Base-by-base conservation (phyloP, 805 yeast genomes). In the Yarrowia alimentaria region DNA sequence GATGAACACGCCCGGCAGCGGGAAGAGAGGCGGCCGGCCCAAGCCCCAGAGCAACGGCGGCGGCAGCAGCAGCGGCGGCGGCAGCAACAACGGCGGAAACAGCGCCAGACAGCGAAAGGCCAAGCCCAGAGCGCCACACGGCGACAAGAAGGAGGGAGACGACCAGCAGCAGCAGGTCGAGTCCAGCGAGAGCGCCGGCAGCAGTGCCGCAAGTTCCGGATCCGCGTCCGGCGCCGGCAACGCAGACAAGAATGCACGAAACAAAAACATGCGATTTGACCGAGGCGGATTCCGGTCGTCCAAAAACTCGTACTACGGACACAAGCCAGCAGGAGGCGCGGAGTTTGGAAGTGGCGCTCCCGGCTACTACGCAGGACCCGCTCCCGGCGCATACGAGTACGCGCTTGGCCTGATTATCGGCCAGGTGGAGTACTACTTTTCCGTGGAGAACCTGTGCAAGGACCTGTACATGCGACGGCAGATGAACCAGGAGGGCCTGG, bases 361-460 rank as follows among this genome's bases (percentile, higher is more conserved):
- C 17, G n/a, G 12, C 10, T 21, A 49, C 13, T n/a, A 17, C 7
- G 48, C 51, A 19, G 35, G n/a, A n/a, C n/a, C n/a, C n/a, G n/a
- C 56, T 17, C 53, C 61, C 17, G 49, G 51, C n/a, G 56, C 55
- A 29, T 57, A 51, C 45, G 60, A 55, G 28, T 56, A 56, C 25
- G 48, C 58, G 25, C 30, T 66, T 45, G 54, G 57, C 26, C 45
- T 62, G 28, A 66, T 74, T 24, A 63, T 76, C 6, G 66, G 64
- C 66, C 98, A 90, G 72, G 72, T 91, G 48, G 93, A 87, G 64
- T 93, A 93, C 72, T 93, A 93, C 68, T 85, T 93, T 70, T 83
- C 94, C 22, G 73, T 81, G 45, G 95, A 88, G 60, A 93, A 93
- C 68, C 74, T 93, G 68, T 73, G 83, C 59, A 85, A 88, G 68